phyloP scores from a whole-genome alignment of 441 rosid genomes.

The Pelargonium myrrhifolium region DNA sequence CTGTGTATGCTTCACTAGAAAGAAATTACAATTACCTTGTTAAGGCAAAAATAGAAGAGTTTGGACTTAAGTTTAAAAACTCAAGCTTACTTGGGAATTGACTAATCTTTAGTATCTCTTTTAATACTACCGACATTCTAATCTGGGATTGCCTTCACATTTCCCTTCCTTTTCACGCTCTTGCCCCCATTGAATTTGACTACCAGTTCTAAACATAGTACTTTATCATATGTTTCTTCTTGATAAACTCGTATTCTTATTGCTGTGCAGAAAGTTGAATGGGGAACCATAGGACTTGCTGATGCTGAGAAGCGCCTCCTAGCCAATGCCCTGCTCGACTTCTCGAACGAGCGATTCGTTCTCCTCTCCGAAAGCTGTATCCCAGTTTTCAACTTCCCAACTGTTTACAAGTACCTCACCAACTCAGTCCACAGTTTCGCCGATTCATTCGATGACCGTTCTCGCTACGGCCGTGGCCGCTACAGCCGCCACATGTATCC shows the following conservation, averaged over 20 bases:
- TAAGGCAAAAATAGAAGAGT: no score
- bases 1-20: no score
- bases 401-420: constrained; percentile 64
- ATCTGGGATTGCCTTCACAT: no score
- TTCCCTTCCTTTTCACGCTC: no score
- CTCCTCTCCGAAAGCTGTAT: constrained; percentile 96
- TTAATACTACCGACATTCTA: no score
- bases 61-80: no score
- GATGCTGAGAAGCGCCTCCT: constrained; percentile 93
- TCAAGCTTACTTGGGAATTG: no score
- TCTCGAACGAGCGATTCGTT: constrained; percentile 77
- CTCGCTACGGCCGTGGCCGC: constrained; percentile 90
- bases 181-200: no score
- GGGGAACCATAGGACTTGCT: constrained; percentile 65
- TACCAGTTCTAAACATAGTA: no score
- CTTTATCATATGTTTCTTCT: not conserved
- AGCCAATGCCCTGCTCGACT: constrained; percentile 79
- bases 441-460: constrained; percentile 81
- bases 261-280: constrained; percentile 51
- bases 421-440: constrained; percentile 68
- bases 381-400: constrained; percentile 72
- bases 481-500: constrained; percentile 87
- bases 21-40: no score
- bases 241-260: not conserved
- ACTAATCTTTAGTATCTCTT: no score